Evolutionary conservation across 768 basidiomycete genomes (phyloP).

Genomic region (Suillus occidentalis): DNA sequence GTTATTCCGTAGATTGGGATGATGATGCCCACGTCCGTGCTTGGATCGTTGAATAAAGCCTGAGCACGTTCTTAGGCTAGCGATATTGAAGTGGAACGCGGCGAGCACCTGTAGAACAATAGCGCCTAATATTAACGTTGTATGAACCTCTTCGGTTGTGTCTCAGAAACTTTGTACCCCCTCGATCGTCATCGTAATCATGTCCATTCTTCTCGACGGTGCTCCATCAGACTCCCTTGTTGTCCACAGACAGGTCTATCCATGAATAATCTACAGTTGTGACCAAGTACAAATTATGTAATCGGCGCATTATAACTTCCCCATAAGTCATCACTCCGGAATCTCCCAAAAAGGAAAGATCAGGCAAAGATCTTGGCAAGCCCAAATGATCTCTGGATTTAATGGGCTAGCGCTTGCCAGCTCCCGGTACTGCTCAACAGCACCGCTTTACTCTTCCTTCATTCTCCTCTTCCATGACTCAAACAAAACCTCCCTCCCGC

Average conservation of each 20-base stretch:
- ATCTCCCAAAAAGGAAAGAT: neutral
- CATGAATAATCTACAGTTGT: too few relatives aligned
- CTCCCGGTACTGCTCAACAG: neutral
- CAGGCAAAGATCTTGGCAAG: neutral
- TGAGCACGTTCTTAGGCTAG: neutral
- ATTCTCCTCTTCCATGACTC: constrained; percentile 1
- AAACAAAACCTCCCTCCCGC: neutral
- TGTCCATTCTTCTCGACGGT: too few relatives aligned
- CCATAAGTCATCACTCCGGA: neutral
- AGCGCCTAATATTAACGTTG: neutral
- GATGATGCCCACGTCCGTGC: constrained; percentile 52
- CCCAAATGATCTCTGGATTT: neutral
- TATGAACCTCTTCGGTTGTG: neutral
- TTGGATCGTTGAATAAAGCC: constrained; percentile 16
- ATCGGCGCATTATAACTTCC: neutral
- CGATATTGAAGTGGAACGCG: neutral
- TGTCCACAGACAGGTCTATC: too few relatives aligned
- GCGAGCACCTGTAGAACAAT: neutral
- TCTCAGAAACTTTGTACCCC: neutral
- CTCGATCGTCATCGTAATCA: neutral
- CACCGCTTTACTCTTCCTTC: neutral
- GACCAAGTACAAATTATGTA: neutral
- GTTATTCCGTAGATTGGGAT: constrained; percentile 46
- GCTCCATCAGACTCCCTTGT: too few relatives aligned
- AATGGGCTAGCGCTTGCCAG: constrained; percentile 3